Base-by-base conservation (phyloP, 2,329 filamentous ascomycete species). In the Cadophora sp. region DNA sequence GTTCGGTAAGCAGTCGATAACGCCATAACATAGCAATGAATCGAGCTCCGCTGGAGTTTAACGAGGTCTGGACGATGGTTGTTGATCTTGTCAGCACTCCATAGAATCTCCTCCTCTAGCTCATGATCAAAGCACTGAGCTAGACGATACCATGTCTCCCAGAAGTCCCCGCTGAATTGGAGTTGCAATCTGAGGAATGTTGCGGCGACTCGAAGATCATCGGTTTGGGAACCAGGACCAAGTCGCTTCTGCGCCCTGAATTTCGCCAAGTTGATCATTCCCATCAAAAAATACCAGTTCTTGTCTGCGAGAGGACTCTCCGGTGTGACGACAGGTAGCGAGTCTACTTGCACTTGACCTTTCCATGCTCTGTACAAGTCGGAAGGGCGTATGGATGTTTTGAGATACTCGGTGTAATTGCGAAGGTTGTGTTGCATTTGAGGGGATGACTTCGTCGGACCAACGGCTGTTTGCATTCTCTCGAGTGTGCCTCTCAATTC, bases 261-360 rank as follows among this genome's bases (percentile, higher is more conserved):
- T 74, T 94, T 97, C 51, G 91, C 93, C 65, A 98, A 84, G 2
- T 93, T 90, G 65, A 97, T 92, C 84, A 96, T 91, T 22, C 95
- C 95, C 69, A 97, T 87, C 36, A 97, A 81, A 78, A 96, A 97
- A 78, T 93, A 97, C 95, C 95, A 98, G 55, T 94, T 92, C 72
- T 93, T 91, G 27, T 88, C 87, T 0, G 94, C 94, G 41, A 96
- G 80, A 0, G 87, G 85, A 62, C 89, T 90, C 66, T 96, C 91
- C 0, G 87, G 84, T 9, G 85, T 84, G 53, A 89, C 87, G 8
- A 94, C 89, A 0, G 87, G 83, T 5, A 92, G 85, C 1, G 91
- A 88, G 66, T 94, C 88, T 24, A 96, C 85, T 61, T 89, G 87
- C 8, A 94, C 86, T 45, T 91, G 86, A 13, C 96, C 96, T 69